Conservation (phyloP, 345 rosid species). For the Anastatica hierochuntica region DNA sequence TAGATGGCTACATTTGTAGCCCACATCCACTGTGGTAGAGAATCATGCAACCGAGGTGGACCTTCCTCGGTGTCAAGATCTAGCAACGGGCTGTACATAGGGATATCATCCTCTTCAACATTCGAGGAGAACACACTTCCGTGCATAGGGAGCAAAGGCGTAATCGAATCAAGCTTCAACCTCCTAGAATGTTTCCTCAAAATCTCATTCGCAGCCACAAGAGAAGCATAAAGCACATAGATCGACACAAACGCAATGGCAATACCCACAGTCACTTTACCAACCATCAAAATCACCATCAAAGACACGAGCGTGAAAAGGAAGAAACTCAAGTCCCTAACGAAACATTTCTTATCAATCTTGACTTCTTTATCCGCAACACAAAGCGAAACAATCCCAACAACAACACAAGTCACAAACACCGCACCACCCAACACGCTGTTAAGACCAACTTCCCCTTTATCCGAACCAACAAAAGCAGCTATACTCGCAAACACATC, state of each 20-base stretch:
- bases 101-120: conserved; percentile 34
- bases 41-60: conserved; percentile 49
- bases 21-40: conserved; percentile 83
- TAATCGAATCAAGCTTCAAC: conserved; percentile 41
- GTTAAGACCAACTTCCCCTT: conserved; percentile 70
- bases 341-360: conserved; percentile 59
- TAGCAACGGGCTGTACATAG: conserved; percentile 44
- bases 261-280: conserved; percentile 44
- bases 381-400: conserved; percentile 53
- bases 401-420: conserved; percentile 66
- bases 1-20: conserved; percentile 65
- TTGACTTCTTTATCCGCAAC: conserved; percentile 33
- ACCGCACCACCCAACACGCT: conserved; percentile 81
- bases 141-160: conserved; percentile 42
- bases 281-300: conserved; percentile 40
- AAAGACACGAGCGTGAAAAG: conserved; percentile 45
- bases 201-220: conserved; percentile 83
- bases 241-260: conserved; percentile 51
- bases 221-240: conserved; percentile 56
- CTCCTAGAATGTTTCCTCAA: conserved; percentile 53
- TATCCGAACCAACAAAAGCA: conserved; percentile 50
- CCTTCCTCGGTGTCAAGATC: conserved; percentile 44
- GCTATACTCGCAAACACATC: conserved; percentile 84
- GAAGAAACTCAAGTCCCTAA: conserved; percentile 71
- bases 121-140: conserved; percentile 42